These are phyloP conservation scores for Lolium perenne DNA, from an alignment of 176 grass and related monocot species.

Conservation along the genomic window DNA sequence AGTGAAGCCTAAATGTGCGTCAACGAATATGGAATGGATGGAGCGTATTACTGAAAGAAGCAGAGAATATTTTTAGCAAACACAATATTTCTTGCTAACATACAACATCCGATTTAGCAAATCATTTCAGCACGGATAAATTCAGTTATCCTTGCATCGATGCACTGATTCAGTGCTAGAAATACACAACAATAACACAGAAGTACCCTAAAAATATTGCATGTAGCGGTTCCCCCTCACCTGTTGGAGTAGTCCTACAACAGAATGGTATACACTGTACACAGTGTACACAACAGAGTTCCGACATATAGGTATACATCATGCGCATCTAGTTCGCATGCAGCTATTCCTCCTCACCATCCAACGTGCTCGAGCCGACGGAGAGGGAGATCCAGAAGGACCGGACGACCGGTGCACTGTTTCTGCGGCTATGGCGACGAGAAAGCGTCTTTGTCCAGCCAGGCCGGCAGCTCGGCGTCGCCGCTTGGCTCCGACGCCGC, in stretches of 20 bases:
- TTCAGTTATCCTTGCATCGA: neutral
- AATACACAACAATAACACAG: neutral
- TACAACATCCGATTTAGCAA: neutral
- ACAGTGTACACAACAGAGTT: too few relatives aligned
- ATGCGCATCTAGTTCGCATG: neutral
- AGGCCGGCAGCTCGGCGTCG: neutral
- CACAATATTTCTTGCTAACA: too few relatives aligned
- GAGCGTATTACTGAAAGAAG: too few relatives aligned
- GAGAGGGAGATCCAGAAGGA: neutral
- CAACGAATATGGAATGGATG: too few relatives aligned
- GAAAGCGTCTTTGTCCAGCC: neutral
- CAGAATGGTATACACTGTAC: too few relatives aligned
- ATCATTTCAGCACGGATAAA: neutral
- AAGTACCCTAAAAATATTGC: neutral
- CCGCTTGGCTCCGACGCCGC: conserved; percentile 30
- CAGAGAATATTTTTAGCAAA: too few relatives aligned
- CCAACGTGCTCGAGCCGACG: neutral
- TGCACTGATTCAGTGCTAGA: neutral
- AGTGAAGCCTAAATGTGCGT: too few relatives aligned
- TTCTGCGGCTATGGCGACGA: neutral
- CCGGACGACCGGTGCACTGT: neutral
- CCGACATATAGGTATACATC: neutral
- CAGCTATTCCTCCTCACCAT: neutral
- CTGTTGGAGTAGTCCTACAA: too few relatives aligned
- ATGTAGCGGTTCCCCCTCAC: too few relatives aligned